Evolutionary conservation across 495 filamentous ascomycete species (phyloP).

Genomic region (Physcia stellaris): DNA sequence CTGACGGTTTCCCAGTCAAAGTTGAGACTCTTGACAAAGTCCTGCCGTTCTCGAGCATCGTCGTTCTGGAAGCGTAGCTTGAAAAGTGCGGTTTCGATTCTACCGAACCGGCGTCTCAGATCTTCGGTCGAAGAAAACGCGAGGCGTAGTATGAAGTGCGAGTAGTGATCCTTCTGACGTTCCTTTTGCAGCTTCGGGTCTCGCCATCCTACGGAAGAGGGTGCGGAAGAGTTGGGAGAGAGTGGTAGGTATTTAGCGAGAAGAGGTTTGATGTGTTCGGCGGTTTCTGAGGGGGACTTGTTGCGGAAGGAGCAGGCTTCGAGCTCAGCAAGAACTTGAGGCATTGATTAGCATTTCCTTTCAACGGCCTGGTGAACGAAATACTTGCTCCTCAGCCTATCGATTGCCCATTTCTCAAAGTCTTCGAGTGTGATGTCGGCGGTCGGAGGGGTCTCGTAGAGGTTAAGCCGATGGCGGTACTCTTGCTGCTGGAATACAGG

Average conservation of each 20-base stretch:
- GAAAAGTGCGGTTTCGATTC: conserved; percentile 82
- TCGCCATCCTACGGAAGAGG: conserved; percentile 31
- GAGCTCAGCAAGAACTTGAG: conserved; percentile 77
- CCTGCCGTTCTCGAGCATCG: conserved; percentile 49
- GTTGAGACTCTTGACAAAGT: conserved; percentile 64
- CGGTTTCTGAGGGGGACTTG: conserved; percentile 63
- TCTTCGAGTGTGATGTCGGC: conserved; percentile 92
- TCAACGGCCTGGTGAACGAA: not conserved
- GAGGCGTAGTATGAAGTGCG: conserved; percentile 89
- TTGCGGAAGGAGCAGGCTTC: conserved; percentile 96
- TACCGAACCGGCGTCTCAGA: conserved; percentile 72
- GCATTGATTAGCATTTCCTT: conserved; percentile 3
- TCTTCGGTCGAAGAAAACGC: conserved; percentile 90
- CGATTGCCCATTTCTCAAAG: conserved; percentile 99
- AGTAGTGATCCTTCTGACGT: conserved; percentile 93
- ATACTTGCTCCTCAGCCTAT: conserved; percentile 58
- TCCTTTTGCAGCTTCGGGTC: conserved; percentile 47
- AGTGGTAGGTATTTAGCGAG: conserved; percentile 81
- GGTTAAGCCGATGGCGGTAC: conserved; percentile 80
- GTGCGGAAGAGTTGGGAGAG: conserved; percentile 58
- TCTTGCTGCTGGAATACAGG: conserved; percentile 55
- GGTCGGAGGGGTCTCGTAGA: conserved; percentile 79
- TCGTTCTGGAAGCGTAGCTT: conserved; percentile 62
- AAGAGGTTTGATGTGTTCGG: conserved; percentile 60
- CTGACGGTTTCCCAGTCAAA: conserved; percentile 71